These are phyloP conservation scores for Epichloe coenophiala DNA, from an alignment of 2,329 filamentous ascomycete genomes.

Conservation along the genomic window DNA sequence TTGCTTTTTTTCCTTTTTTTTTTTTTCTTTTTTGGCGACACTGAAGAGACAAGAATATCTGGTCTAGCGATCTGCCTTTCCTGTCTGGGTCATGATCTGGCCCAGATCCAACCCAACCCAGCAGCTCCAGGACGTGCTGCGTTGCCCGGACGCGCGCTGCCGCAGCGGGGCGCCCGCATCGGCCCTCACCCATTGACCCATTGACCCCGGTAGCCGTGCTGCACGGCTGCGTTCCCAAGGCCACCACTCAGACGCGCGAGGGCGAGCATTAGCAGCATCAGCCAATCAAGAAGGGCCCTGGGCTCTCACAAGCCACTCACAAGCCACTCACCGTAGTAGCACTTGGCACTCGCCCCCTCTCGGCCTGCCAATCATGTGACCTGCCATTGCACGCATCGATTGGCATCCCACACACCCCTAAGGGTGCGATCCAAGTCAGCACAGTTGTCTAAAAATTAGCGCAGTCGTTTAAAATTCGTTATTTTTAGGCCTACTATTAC, in stretches of 20 bases:
- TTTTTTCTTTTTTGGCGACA: too few relatives aligned
- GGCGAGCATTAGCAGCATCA: neutral
- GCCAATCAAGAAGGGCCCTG: neutral
- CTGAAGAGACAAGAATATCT: too few relatives aligned
- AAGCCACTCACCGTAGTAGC: constrained; percentile 7
- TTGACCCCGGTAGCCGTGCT: neutral
- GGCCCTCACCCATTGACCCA: neutral
- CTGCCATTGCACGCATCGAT: constrained; percentile 11
- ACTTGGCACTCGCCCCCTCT: constrained; percentile 2
- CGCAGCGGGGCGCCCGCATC: constrained; percentile 1
- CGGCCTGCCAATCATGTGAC: constrained; percentile 21
- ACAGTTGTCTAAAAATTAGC: too few relatives aligned
- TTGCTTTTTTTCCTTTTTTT: too few relatives aligned
- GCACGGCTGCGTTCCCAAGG: neutral
- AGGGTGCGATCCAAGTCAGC: too few relatives aligned
- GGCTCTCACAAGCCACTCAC: constrained; percentile 7
- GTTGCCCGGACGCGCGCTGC: neutral
- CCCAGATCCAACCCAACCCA: neutral
- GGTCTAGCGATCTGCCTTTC: too few relatives aligned
- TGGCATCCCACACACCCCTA: constrained; percentile 10
- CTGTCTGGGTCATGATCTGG: too few relatives aligned
- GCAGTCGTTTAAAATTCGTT: too few relatives aligned
- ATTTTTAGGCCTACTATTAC: too few relatives aligned
- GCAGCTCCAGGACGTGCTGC: neutral
- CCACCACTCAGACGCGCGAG: neutral